These are phyloP conservation scores for Puya raimondii DNA, from an alignment of 176 grass and related monocot species.

Conservation along the genomic window DNA sequence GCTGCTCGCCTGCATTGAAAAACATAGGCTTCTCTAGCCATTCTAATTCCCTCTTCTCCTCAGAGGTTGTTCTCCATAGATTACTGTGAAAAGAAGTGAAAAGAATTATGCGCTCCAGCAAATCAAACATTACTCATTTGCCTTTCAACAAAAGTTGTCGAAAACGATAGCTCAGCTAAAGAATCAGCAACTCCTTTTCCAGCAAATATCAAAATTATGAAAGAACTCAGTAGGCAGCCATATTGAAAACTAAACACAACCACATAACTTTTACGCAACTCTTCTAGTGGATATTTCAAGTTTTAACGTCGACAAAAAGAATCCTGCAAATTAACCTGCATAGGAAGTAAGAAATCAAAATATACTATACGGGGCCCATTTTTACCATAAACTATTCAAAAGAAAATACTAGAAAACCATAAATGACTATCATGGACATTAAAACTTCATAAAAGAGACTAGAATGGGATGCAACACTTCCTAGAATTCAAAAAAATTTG, in stretches of 20 bases:
- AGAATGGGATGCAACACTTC: too few relatives aligned
- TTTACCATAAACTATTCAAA: too few relatives aligned
- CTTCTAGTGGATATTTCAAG: background rate
- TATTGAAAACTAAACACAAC: background rate
- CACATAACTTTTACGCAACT: background rate
- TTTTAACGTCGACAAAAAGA: background rate
- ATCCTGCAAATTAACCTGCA: background rate
- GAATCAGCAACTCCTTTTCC: background rate
- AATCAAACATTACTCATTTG: background rate
- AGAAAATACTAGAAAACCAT: too few relatives aligned
- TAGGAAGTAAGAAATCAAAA: too few relatives aligned
- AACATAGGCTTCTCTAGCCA: conserved; percentile 78
- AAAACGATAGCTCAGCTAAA: background rate
- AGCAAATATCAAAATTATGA: background rate
- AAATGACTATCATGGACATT: too few relatives aligned
- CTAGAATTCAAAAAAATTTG: too few relatives aligned
- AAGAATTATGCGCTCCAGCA: conserved; percentile 14
- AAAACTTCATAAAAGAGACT: too few relatives aligned
- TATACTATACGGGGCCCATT: too few relatives aligned
- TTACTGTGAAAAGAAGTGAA: conserved; percentile 41
- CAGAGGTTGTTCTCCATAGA: conserved; percentile 84
- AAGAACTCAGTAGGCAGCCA: background rate
- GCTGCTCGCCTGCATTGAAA: conserved; percentile 71
- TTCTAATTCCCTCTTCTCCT: conserved; percentile 92
- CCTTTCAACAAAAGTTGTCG: background rate